A percentile compares a stretch with the other conserved stretches of the same genome.
These are phyloP conservation scores for Volvox carteri DNA, from an alignment of 163 green algal genomes.

Conservation along the genomic window DNA sequence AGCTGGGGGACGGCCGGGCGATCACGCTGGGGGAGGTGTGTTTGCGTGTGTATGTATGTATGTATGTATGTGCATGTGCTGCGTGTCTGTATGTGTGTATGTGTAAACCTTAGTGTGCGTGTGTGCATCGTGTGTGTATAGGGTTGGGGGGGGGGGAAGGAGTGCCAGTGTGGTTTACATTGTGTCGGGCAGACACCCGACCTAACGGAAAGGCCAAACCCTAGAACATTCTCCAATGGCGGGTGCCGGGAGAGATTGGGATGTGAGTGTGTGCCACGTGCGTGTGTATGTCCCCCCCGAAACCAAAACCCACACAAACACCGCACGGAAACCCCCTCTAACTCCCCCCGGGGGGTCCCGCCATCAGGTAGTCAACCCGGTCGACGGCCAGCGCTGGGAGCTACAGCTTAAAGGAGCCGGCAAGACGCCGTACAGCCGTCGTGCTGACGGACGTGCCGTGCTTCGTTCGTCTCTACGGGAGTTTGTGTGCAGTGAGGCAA, in stretches of 20 bases:
- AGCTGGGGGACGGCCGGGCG: constrained; percentile 81
- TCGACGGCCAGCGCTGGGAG: constrained; percentile 80
- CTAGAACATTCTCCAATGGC: too few relatives aligned
- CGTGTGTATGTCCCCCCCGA: too few relatives aligned
- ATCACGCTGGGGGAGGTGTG: constrained; percentile 81
- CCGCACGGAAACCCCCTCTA: background rate
- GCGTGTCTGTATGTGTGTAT: background rate
- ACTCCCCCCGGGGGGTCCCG: too few relatives aligned
- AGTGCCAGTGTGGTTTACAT: too few relatives aligned
- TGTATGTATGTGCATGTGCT: too few relatives aligned
- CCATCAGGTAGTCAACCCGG: constrained; percentile 67
- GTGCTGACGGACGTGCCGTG: constrained; percentile 90
- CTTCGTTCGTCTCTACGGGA: constrained; percentile 91
- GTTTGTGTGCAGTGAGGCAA: constrained; percentile 92
- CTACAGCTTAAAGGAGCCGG: constrained; percentile 94
- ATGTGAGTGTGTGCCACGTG: too few relatives aligned
- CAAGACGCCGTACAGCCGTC: constrained; percentile 88
- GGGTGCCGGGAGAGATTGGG: too few relatives aligned
- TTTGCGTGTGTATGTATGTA: too few relatives aligned
- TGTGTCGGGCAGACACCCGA: too few relatives aligned
- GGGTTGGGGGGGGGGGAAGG: background rate
- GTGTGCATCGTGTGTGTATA: too few relatives aligned
- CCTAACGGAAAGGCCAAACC: too few relatives aligned
- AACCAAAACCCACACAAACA: background rate
- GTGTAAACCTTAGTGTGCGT: background rate